Base-by-base conservation (phyloP, 805 yeast species). In the Metschnikowia santaceciliae region DNA sequence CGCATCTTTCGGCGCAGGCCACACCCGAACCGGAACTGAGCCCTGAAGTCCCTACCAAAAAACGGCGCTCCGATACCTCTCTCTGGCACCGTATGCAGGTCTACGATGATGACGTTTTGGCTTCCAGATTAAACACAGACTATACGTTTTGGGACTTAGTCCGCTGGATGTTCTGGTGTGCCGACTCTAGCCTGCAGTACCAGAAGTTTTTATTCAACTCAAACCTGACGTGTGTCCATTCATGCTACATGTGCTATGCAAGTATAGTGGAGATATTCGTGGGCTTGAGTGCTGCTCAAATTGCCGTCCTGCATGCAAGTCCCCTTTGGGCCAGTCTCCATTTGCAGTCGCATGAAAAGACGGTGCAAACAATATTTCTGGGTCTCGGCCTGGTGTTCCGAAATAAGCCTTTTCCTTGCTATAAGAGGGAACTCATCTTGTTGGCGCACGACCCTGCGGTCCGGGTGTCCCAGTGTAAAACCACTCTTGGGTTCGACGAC, bases 131-230 rank as follows among this genome's bases (percentile, higher is more conserved):
- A 13, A 61, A 60, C 48, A 67, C 68, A 2, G 54, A 56, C 32
- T 70, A 61, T 55, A 60, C 51, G 37, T 11, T 72, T 5, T 70
- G 75, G 75, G 49, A 56, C 13, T 49, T 72, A 33, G 46, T 70
- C 11, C 61, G 63, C 36, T 73, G 77, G 77, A 53, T 69, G 10
- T 68, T 70, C 43, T 59, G 59, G 53, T 73, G 77, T 56, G 72
- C 73, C 6, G 66, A 66, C 26, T 49, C 54, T 48, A 59, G 67
- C 13, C 51, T 64, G 6, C 53, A 60, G 37, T 56, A 59, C 47
- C 63, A 64, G 48, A 41, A 15, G 14, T 47, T 48, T 11, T 53
- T 57, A 15, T 54, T 57, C 41, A 58, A 63, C 51, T 58, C 68
- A 2, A 11, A 50, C 6, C 50, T 41, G 34, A 56, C 66, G 1